Evolutionary conservation across 768 basidiomycete species (phyloP).

Genomic region (Sarcodon aspratus): DNA sequence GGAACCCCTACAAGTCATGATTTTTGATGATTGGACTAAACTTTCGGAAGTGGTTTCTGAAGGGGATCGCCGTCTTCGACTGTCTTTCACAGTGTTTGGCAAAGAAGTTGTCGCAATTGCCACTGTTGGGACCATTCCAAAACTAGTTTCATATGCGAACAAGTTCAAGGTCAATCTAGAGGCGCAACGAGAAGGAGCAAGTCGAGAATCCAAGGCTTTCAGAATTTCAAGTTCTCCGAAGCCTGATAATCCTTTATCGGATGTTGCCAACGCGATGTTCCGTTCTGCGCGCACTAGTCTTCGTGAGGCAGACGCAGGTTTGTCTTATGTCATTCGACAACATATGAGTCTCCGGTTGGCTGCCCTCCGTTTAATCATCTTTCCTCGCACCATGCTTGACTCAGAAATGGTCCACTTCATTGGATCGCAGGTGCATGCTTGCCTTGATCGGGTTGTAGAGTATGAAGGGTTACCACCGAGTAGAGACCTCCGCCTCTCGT

Average conservation of each 20-base stretch:
- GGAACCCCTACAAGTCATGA: slow-evolving; percentile 63
- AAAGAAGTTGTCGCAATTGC: slow-evolving; percentile 54
- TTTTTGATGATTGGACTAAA: slow-evolving; percentile 75
- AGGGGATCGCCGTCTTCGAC: slow-evolving; percentile 43
- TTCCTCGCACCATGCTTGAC: slow-evolving; percentile 73
- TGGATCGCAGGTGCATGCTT: slow-evolving; percentile 57
- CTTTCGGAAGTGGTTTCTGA: slow-evolving; percentile 26
- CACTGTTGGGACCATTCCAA: slow-evolving; percentile 69
- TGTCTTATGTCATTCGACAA: slow-evolving; percentile 57
- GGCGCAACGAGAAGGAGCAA: slow-evolving; percentile 64
- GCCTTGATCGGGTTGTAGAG: slow-evolving; percentile 51
- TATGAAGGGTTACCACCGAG: slow-evolving; percentile 36
- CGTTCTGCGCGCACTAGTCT: slow-evolving; percentile 61
- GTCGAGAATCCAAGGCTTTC: slow-evolving; percentile 70
- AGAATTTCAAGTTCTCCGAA: slow-evolving; percentile 58
- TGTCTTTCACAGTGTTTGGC: slow-evolving; percentile 70
- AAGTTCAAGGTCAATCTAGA: slow-evolving; percentile 69
- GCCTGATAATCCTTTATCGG: slow-evolving; percentile 71
- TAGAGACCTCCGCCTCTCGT: slow-evolving; percentile 61
- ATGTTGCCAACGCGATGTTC: slow-evolving; percentile 81
- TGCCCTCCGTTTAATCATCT: slow-evolving; percentile 56
- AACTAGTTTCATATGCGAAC: slow-evolving; percentile 59
- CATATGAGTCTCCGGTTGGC: slow-evolving; percentile 63
- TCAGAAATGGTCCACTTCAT: slow-evolving; percentile 68
- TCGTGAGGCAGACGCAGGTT: slow-evolving; percentile 49